Conservation (phyloP, 768 basidiomycete species). For the Trametes villosa region DNA sequence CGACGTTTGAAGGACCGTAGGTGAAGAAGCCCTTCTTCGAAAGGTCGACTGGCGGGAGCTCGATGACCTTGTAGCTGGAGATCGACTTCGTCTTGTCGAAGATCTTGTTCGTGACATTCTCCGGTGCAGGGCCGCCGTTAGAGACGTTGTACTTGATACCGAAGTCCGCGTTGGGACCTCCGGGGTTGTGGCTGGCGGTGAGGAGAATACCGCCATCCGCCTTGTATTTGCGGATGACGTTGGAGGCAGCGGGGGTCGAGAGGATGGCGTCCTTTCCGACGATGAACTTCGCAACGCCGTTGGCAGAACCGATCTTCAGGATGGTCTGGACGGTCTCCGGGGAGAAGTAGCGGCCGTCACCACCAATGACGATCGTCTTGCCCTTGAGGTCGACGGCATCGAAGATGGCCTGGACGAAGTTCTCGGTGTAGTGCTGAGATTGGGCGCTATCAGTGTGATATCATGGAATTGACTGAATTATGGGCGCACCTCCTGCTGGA, state of each 20-base stretch:
- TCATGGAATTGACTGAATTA: slow-evolving; percentile 24
- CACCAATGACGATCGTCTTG: slow-evolving; percentile 90
- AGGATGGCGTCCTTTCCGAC: slow-evolving; percentile 90
- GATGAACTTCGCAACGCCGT: slow-evolving; percentile 90
- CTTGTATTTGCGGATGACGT: slow-evolving; percentile 94
- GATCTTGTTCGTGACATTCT: slow-evolving; percentile 94
- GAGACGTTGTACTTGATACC: slow-evolving; percentile 99
- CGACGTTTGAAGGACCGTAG: slow-evolving; percentile 83
- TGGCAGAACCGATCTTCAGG: slow-evolving; percentile 91
- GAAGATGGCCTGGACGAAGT: slow-evolving; percentile 94
- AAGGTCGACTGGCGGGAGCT: slow-evolving; percentile 78
- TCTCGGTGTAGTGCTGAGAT: slow-evolving; percentile 94
- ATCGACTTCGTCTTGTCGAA: slow-evolving; percentile 91
- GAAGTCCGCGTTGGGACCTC: slow-evolving; percentile 97
- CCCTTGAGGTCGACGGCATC: slow-evolving; percentile 84
- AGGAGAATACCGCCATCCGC: slow-evolving; percentile 96
- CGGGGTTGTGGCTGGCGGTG: slow-evolving; percentile 97
- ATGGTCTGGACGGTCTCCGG: slow-evolving; percentile 89
- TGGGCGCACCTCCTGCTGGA: slow-evolving; percentile 86
- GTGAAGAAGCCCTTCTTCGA: slow-evolving; percentile 77
- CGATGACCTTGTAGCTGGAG: slow-evolving; percentile 80
- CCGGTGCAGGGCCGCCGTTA: slow-evolving; percentile 97
- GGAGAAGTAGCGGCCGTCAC: slow-evolving; percentile 94
- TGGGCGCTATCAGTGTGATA: slow-evolving; percentile 27
- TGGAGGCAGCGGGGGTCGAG: slow-evolving; percentile 96